Percentiles rank a stretch among this genome's conserved stretches.
These are phyloP conservation scores for Fusarium sacchari DNA, from an alignment of 2,329 filamentous ascomycete species.

Conservation along the genomic window DNA sequence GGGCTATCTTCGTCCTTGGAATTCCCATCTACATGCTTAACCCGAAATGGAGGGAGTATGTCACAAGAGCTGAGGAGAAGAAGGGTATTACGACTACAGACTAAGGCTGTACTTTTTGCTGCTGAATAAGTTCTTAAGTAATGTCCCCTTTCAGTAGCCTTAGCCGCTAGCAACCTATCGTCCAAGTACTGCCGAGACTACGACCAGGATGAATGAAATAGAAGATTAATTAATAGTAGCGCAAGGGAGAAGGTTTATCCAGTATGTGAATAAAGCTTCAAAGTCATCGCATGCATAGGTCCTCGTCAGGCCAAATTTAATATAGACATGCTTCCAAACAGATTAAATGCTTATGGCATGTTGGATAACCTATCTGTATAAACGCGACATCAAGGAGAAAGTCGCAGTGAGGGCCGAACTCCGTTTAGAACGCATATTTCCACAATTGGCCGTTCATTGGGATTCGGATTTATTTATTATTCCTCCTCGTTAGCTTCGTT, in stretches of 20 bases:
- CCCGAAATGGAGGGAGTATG: neutral
- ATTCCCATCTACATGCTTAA: neutral
- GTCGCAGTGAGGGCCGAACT: fast-evolving
- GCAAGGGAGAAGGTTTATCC: no score
- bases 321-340: neutral
- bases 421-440: neutral
- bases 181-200: neutral
- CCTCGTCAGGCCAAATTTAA: no score
- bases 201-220: neutral
- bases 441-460: fast-evolving
- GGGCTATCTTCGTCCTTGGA: neutral
- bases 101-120: neutral
- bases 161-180: no score
- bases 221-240: neutral
- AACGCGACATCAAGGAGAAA: neutral
- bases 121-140: neutral
- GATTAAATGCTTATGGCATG: fast-evolving
- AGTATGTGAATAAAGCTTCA: neutral
- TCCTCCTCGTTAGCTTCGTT: neutral
- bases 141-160: neutral
- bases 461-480: neutral
- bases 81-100: neutral
- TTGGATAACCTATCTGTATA: fast-evolving
- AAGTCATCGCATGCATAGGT: no score
- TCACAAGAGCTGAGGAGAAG: neutral